Conservation (phyloP, 2,329 filamentous ascomycete species). For the Hymenoscyphus linearis region DNA sequence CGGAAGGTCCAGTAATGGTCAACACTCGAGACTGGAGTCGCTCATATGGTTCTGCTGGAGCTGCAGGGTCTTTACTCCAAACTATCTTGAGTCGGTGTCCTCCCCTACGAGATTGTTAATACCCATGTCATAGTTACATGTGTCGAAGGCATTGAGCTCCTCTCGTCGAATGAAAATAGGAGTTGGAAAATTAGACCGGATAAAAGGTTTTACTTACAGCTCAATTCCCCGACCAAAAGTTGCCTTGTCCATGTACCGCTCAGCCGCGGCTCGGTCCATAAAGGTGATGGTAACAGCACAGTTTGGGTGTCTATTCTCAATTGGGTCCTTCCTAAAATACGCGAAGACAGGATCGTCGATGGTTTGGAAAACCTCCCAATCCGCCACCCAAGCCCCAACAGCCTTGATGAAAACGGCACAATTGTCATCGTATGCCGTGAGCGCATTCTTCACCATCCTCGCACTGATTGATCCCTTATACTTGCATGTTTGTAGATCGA, state of each 20-base stretch:
- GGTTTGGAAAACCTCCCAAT: neutral
- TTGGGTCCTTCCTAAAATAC: neutral
- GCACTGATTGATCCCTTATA: neutral
- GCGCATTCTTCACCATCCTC: neutral
- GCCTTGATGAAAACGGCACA: conserved; percentile 1
- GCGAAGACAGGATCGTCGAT: neutral
- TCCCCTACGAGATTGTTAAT: neutral
- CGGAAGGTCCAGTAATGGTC: neutral
- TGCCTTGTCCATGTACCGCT: neutral
- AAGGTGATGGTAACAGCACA: neutral
- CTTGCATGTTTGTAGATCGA: neutral
- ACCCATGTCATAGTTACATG: too few relatives aligned
- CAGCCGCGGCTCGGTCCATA: neutral
- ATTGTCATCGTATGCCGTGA: neutral
- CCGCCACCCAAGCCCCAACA: neutral
- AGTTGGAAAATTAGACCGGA: too few relatives aligned
- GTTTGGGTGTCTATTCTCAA: neutral
- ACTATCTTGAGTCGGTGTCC: neutral
- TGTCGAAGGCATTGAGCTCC: too few relatives aligned
- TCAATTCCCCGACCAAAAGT: neutral
- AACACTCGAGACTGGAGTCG: neutral
- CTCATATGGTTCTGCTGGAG: neutral
- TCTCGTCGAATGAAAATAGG: too few relatives aligned
- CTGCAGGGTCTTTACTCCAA: neutral
- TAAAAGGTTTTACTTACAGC: neutral